Evolutionary conservation across 2,329 filamentous ascomycete species (phyloP), one percentile per base, ranked within the genome.

Genomic region (Hortaea werneckii): DNA sequence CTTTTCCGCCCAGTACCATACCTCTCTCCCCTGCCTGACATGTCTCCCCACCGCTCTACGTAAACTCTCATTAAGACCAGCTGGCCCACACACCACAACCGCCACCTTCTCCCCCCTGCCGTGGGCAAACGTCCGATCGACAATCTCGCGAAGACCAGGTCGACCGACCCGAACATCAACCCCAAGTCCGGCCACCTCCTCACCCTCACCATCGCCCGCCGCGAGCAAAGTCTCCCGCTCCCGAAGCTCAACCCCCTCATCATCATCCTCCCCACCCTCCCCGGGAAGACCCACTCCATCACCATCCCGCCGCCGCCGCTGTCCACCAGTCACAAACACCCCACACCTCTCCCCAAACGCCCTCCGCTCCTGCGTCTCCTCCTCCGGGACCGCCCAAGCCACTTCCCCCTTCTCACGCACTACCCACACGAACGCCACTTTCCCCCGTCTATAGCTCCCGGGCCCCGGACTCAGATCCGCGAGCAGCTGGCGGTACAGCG

Each of bases 1-100:
- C 5, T 74, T 75, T 67, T 92, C 86, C 44, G 81, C 77, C 65
- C 87, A 83, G 70, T 78, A 87, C 74, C 78, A 86, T 1, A 87
- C 78, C n/a, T 77, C 68, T 48, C 80, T 73, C 2, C 84, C 85
- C 56, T 69, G 77, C 52, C 63, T 65, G 1, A 84, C 79, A 79
- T 81, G 87, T 9, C 61, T 65, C 5, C 78, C 76, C 1, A 87
- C 77, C 46, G 74, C 67, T 20, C 55, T 63, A 45, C 82, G 76
- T 55, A 88, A 56, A 45, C 80, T 77, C 37, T 67, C 67, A 2
- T 73, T 78, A 78, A 92, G 79, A 37, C 70, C 70, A 28, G 67
- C 67, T 0, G 86, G 86, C 1, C 86, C 86, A 61, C 86, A 92
- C 10, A 87, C 81, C 6, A 90, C 58, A 5, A 92, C 76, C 0